phyloP scores from a whole-genome alignment of 192 early-diverging fungal species.

The Podila epicladia region DNA sequence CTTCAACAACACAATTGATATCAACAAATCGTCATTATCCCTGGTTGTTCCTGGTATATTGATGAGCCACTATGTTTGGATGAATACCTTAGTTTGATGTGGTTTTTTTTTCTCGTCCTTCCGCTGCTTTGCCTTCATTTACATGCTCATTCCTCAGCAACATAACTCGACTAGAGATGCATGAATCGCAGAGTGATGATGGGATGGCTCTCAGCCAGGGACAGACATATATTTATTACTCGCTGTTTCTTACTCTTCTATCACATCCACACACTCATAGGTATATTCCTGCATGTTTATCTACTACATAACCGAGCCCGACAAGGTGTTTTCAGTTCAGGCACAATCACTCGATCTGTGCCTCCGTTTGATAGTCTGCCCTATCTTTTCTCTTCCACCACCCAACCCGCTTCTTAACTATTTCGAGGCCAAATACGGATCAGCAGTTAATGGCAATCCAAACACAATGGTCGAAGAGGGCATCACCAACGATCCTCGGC shows the following conservation, averaged over 20 bases:
- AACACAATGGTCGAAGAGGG: conserved; percentile 47
- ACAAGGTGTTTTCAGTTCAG: conserved; percentile 22
- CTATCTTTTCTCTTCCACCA: conserved; percentile 42
- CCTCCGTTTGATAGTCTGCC: conserved; percentile 29
- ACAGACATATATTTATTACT: not conserved
- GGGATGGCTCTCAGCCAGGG: too few relatives aligned
- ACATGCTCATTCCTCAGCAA: too few relatives aligned
- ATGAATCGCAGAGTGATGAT: too few relatives aligned
- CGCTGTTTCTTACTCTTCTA: not conserved
- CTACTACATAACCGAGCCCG: conserved; percentile 35
- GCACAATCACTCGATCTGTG: conserved; percentile 42
- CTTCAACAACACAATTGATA: too few relatives aligned
- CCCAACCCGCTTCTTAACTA: conserved; percentile 29
- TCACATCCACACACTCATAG: not conserved
- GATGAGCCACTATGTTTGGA: too few relatives aligned
- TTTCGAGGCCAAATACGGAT: conserved; percentile 31
- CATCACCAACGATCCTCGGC: conserved; percentile 43
- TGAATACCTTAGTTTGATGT: too few relatives aligned
- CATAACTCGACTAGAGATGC: too few relatives aligned
- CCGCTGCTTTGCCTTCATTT: too few relatives aligned
- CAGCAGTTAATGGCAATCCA: conserved; percentile 16
- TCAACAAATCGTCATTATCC: too few relatives aligned
- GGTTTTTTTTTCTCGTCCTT: too few relatives aligned
- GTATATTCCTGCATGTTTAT: conserved; percentile 35
- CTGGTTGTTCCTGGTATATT: too few relatives aligned